Evolutionary conservation across 176 grass and related monocot genomes (phyloP).

Genomic region (Triticum timopheevii): DNA sequence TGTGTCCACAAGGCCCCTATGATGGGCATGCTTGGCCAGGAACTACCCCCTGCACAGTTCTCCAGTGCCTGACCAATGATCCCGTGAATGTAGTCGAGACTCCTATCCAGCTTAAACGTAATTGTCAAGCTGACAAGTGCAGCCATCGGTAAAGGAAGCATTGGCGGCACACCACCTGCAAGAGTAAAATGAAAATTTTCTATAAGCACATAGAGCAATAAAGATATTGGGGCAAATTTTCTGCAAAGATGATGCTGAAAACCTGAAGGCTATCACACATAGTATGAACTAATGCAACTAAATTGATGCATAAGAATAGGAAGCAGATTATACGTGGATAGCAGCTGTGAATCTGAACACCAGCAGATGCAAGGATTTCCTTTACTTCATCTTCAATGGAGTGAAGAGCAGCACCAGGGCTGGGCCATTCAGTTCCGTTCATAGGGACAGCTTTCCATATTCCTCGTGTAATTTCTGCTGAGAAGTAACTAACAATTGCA

Average conservation of each 20-base stretch:
- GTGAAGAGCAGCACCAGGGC: conserved; percentile 70
- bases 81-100: conserved; percentile 65
- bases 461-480: conserved; percentile 97
- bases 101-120: conserved; percentile 95
- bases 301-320: conserved; percentile 21
- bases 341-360: conserved; percentile 82
- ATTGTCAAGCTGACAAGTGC: conserved; percentile 95
- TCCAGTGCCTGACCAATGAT: conserved; percentile 84
- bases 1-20: conserved; percentile 93
- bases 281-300: background rate
- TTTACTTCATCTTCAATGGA: conserved; percentile 93
- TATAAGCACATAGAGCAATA: background rate
- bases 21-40: conserved; percentile 98
- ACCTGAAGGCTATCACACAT: background rate
- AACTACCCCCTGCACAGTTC: conserved; percentile 74
- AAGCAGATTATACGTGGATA: conserved; percentile 74
- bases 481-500: conserved; percentile 86
- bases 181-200: conserved; percentile 26
- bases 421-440: conserved; percentile 98
- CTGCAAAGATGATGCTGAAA: background rate
- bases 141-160: conserved; percentile 98
- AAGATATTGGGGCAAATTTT: background rate
- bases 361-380: conserved; percentile 89
- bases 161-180: conserved; percentile 83
- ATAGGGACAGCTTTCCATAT: conserved; percentile 96